Evolutionary conservation across 176 grass and related monocot genomes (phyloP).

Genomic region (Carex cristatella): DNA sequence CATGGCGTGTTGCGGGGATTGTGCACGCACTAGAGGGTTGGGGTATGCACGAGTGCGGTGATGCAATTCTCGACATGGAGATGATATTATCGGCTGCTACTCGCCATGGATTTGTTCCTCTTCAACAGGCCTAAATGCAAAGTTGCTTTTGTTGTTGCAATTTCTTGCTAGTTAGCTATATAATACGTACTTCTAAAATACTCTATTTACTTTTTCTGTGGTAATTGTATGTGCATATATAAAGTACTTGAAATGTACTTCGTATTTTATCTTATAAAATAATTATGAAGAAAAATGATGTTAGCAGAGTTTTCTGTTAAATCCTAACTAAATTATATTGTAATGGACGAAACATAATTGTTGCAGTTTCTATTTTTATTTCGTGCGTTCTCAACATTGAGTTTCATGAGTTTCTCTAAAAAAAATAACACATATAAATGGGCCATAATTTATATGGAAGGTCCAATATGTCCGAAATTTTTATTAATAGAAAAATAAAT

Average conservation of each 20-base stretch:
- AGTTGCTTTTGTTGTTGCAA: background rate
- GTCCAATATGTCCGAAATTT: no score
- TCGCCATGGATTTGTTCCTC: constrained; percentile 55
- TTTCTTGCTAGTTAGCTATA: background rate
- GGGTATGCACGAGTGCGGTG: constrained; percentile 61
- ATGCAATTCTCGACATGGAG: constrained; percentile 51
- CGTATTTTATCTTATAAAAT: background rate
- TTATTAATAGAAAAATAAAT: no score
- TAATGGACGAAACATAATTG: background rate
- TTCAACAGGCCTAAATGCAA: constrained; percentile 27
- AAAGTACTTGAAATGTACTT: background rate
- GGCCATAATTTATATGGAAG: no score
- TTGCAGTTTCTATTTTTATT: background rate
- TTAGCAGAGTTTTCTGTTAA: background rate
- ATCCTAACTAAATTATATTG: background rate
- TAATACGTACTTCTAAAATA: background rate
- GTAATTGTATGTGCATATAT: background rate
- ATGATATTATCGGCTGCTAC: constrained; percentile 63
- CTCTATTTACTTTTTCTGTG: background rate
- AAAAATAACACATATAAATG: no score
- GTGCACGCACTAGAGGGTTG: constrained; percentile 68
- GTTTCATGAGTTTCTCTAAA: background rate
- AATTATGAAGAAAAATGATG: background rate
- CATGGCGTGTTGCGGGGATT: constrained; percentile 68
- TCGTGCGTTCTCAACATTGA: background rate